A percentile compares a stretch with the other conserved stretches of the same genome.
phyloP scores from a whole-genome alignment of 2,329 filamentous ascomycete genomes.

The Tolypocladium cylindrosporum region DNA sequence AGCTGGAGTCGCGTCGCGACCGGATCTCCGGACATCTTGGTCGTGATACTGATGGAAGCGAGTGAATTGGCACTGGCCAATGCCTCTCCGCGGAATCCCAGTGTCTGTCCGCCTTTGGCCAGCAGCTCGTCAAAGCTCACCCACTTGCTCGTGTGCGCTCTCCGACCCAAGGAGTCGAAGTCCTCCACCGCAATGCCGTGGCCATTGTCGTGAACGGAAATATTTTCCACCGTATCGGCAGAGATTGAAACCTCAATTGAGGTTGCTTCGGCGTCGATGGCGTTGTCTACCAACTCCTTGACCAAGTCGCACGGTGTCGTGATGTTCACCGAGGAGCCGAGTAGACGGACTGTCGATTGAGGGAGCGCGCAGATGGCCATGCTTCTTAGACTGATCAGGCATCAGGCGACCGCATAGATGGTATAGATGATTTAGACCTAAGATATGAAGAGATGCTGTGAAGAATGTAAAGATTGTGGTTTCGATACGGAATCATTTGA shows the following conservation, averaged over 20 bases:
- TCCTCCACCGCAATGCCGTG: slow-evolving; percentile 56
- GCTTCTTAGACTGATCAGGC: not conserved
- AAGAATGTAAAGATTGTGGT: not conserved
- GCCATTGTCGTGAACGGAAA: slow-evolving; percentile 68
- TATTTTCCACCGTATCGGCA: slow-evolving; percentile 54
- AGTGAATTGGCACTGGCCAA: slow-evolving; percentile 55
- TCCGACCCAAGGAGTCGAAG: slow-evolving; percentile 49
- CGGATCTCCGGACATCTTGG: slow-evolving; percentile 49
- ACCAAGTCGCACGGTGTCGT: slow-evolving; percentile 51
- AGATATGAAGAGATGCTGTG: not conserved
- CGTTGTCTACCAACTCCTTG: slow-evolving; percentile 72
- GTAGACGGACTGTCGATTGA: slow-evolving; percentile 37
- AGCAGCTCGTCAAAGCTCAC: slow-evolving; percentile 51
- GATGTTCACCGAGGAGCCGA: slow-evolving; percentile 53
- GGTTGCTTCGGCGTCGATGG: slow-evolving; percentile 61
- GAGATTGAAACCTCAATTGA: slow-evolving; percentile 55
- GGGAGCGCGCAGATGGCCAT: slow-evolving; percentile 44
- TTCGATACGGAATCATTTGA: not conserved
- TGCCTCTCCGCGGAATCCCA: slow-evolving; percentile 72
- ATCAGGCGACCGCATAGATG: not conserved
- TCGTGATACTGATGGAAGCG: slow-evolving; percentile 51
- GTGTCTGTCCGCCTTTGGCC: slow-evolving; percentile 41
- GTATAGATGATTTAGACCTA: too few relatives aligned
- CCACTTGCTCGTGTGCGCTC: slow-evolving; percentile 68
- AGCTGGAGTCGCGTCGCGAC: slow-evolving; percentile 44